Evolutionary conservation across 768 basidiomycete genomes (phyloP), one percentile per base, ranked within the genome.

Genomic region (Dendrothele bispora): DNA sequence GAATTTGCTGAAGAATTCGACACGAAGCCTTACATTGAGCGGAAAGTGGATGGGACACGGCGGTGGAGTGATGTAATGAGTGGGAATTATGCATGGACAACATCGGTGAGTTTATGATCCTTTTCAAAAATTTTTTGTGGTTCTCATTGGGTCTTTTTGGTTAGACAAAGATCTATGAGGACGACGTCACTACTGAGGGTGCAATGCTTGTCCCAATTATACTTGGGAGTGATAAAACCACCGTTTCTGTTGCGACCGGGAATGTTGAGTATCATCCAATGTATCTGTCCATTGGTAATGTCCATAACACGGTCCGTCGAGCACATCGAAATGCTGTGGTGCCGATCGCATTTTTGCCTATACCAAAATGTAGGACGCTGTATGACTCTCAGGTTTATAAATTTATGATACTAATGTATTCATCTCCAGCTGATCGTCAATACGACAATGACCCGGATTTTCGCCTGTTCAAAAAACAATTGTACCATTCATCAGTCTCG

Each of bases 361-460:
- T 68, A 26, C 61, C 63, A 12, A 66, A 69, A 56, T 48, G 66
- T 69, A 46, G 29, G n/a, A n/a, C n/a, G n/a, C n/a, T n/a, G n/a
- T n/a, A n/a, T n/a, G n/a, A n/a, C n/a, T n/a, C n/a, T n/a, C n/a
- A n/a, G n/a, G n/a, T n/a, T n/a, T n/a, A n/a, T n/a, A n/a, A n/a
- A n/a, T n/a, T n/a, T n/a, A n/a, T n/a, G n/a, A n/a, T 11, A 27
- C 4, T 12, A 34, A 14, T 45, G 39, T 11, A 30, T 39, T 17
- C 38, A 30, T 18, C 20, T 2, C 17, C n/a, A 48, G 58, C 50
- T 1, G 45, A 32, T 17, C 48, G 48, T 5, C 32, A 56, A 17
- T 29, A 60, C 26, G 49, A 55, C 3, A 39, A 27, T 1, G 46
- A 52, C 20, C 15, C 29, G 6, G 48, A 29, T 1, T 59, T 55